Base-by-base conservation (phyloP, 306 rosid genomes). In the Begonia peltatifolia region DNA sequence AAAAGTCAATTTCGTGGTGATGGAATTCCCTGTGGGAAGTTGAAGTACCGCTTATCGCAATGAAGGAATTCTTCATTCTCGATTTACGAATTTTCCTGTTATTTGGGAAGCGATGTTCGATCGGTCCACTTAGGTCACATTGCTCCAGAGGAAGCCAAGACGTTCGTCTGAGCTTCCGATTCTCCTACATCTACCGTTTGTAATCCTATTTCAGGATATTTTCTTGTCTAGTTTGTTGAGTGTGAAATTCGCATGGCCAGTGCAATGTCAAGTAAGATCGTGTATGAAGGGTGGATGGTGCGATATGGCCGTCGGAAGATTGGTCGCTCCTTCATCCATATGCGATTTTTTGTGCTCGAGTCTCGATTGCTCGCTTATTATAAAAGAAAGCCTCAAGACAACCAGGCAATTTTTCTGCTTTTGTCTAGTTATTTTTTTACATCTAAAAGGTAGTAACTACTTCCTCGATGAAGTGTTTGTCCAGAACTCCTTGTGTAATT, bases 231-330 rank as follows among this genome's bases (percentile, higher is more conserved):
- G 20, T 15, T 22, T 16, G 42, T 47, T 17, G 49, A 42, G 51
- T 15, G 22, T 50, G 16, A 13, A 20, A 35, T 63, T 46, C 22
- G 12, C 53, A 17, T 11, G 14, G 73, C 42, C 36, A n/a, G 46
- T 63, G 47, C 69, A 75, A 86, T 86, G 99, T 80, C 94, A 63
- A 74, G 94, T 18, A 90, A 90, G 75, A 86, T 90, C 9, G 94
- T 86, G 9, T 90, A 90, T 67, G 99, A 90, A 90, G 95, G 99
- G 14, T 90, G 99, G 99, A 90, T 90, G 99, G 99, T 90, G 42
- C 77, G 99, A 14, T 90, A 83, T 53, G 99, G 99, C 58, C 84
- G 99, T 30, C 41, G 95, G 14, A 90, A 81, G 87, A 86, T 90
- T 68, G 99, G 99, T 25, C 87, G 99, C 58, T 90, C 95, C 61